Evolutionary conservation across 106 monocot genomes (phyloP).

Genomic region (Dioscorea zingiberensis): DNA sequence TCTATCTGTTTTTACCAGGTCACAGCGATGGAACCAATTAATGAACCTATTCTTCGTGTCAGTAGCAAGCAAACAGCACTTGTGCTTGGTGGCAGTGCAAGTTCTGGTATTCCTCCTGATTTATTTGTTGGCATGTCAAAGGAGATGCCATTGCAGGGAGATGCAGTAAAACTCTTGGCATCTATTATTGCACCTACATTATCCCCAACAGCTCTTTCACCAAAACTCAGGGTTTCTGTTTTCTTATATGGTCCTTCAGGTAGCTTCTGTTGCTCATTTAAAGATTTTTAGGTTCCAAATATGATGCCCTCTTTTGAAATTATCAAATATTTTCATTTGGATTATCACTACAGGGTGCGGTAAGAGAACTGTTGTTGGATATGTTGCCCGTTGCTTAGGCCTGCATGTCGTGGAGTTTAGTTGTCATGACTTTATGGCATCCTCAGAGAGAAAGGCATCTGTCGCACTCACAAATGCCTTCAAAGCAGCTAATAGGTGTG

Average conservation of each 20-base stretch:
- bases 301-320: not conserved
- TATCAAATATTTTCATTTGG: too few species aligned
- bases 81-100: conserved; percentile 66
- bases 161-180: conserved; percentile 52
- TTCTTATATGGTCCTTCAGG: conserved; percentile 81
- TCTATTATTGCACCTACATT: conserved; percentile 59
- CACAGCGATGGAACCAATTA: conserved; percentile 67
- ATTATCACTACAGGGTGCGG: conserved; percentile 61
- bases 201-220: conserved; percentile 56
- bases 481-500: conserved; percentile 61
- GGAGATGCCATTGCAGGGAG: conserved; percentile 56
- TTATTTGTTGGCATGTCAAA: conserved; percentile 26
- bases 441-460: conserved; percentile 68
- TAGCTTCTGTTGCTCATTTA: conserved; percentile 1
- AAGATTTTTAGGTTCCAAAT: not conserved
- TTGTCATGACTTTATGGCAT: conserved; percentile 77
- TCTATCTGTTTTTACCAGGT: conserved; percentile 36
- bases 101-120: conserved; percentile 73
- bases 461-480: conserved; percentile 63
- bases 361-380: conserved; percentile 69
- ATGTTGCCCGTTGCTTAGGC: conserved; percentile 60
- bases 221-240: conserved; percentile 68
- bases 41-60: conserved; percentile 54
- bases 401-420: conserved; percentile 88
- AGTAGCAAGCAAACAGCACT: conserved; percentile 72